phyloP scores from a whole-genome alignment of 2,329 filamentous ascomycete species.

The Botryosphaeria agaves region DNA sequence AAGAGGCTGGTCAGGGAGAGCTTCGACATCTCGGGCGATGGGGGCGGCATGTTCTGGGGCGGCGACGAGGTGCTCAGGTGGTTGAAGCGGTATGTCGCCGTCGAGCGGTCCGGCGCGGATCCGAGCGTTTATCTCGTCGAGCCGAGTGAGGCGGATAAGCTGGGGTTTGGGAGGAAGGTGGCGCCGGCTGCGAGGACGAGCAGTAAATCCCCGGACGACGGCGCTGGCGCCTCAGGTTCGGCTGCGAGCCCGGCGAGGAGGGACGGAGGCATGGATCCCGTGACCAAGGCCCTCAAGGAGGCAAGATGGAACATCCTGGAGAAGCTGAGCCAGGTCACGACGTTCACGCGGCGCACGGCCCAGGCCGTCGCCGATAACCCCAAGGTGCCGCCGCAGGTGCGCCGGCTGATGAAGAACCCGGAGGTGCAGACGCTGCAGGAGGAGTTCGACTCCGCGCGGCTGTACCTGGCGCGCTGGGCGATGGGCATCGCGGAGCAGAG shows the following conservation, averaged over 20 bases:
- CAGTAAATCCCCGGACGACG: slow-evolving; percentile 24
- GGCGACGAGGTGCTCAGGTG: slow-evolving; percentile 89
- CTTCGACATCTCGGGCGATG: slow-evolving; percentile 79
- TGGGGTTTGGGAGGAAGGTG: slow-evolving; percentile 55
- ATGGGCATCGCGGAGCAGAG: slow-evolving; percentile 98
- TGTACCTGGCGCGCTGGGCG: slow-evolving; percentile 92
- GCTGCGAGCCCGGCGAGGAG: slow-evolving; percentile 13
- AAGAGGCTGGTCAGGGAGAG: slow-evolving; percentile 68
- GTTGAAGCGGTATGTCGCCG: slow-evolving; percentile 65
- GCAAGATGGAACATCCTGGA: slow-evolving; percentile 93
- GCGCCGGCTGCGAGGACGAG: slow-evolving; percentile 23
- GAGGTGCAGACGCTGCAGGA: slow-evolving; percentile 92
- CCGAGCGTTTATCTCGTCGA: slow-evolving; percentile 85
- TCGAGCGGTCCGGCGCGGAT: slow-evolving; percentile 74
- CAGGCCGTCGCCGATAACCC: slow-evolving; percentile 86
- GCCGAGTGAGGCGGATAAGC: slow-evolving; percentile 66
- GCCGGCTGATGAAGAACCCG: slow-evolving; percentile 69
- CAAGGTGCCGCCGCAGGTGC: slow-evolving; percentile 74
- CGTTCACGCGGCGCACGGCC: slow-evolving; percentile 80
- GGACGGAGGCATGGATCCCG: slow-evolving; percentile 75
- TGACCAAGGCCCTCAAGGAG: slow-evolving; percentile 87
- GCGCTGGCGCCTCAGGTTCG: slow-evolving; percentile 10
- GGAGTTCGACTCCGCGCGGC: slow-evolving; percentile 87
- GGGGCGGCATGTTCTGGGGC: slow-evolving; percentile 88
- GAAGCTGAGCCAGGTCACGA: slow-evolving; percentile 93